Evolutionary conservation across 2,329 filamentous ascomycete species (phyloP), one percentile per base, ranked within the genome.

Genomic region (Clonostachys sp.): DNA sequence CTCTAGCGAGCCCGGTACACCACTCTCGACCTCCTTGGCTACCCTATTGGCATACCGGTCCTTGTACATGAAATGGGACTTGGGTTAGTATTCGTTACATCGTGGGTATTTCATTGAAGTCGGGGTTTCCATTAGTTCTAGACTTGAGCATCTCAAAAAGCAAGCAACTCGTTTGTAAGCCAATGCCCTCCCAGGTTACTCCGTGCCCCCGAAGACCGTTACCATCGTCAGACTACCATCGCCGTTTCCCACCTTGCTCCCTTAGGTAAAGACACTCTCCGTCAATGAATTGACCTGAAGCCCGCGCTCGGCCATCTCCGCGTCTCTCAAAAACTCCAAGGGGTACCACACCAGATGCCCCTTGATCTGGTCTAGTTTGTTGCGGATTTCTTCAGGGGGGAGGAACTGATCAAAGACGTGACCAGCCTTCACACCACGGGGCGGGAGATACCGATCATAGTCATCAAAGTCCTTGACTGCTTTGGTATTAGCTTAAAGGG

Each of bases 311-410:
- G 91, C 91, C 91, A 97, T 95, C 57, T 89, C 78, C 0, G 85
- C 90, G 53, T 95, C 84, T 57, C 80, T 77, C 61, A 97, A 67
- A 62, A 96, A 97, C 42, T 91, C 81, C 58, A 97, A 65, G n/a
- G 91, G 91, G 84, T 96, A 92, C 89, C 89, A 95, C 7, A 97
- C 92, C 39, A 97, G 66, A 71, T 97, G 92, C 0, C 92, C 92
- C 68, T 83, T 85, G 55, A 97, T 82, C 60, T 86, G 77, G 57
- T 90, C 84, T 44, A 97, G 72, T 64, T 92, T 90, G 54, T 77
- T 65, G 14, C 88, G 78, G 7, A 94, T 83, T 47, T 95, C 85
- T 20, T 84, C 74, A 0, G 83, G 79, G 0, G 87, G 86, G 63
- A 87, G 78, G 65, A 86, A 89, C 49, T 81, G 81, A 62, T 95